Percentiles rank a stretch among this genome's conserved stretches.
Evolutionary conservation across 345 rosid genomes (phyloP).

Genomic region (Acer campestre): DNA sequence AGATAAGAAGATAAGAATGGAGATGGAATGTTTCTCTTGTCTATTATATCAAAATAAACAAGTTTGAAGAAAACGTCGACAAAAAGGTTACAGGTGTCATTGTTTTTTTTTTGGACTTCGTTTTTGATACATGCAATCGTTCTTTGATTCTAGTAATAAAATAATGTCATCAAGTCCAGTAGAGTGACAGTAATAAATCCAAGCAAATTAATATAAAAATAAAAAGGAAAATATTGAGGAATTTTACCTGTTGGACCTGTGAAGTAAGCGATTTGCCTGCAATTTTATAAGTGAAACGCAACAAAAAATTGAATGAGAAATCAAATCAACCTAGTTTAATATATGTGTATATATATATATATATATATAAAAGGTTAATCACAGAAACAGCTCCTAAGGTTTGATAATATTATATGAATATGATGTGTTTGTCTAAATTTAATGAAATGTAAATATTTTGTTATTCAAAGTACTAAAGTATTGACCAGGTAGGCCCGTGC

Average conservation of each 20-base stretch:
- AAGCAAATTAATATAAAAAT: neutral
- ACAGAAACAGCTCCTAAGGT: no score
- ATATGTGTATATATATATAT: no score
- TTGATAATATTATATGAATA: no score
- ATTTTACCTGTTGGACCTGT: constrained; percentile 88
- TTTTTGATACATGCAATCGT: neutral
- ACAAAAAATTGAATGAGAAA: neutral
- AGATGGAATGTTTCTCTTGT: neutral
- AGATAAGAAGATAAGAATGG: neutral
- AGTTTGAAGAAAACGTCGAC: neutral
- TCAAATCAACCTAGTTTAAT: neutral
- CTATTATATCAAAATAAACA: neutral
- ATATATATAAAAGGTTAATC: no score
- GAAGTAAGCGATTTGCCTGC: constrained; percentile 84
- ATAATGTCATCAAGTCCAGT: no score
- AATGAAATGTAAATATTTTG: no score
- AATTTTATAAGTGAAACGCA: neutral
- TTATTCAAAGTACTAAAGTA: no score
- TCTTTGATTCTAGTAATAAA: neutral
- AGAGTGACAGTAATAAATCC: no score
- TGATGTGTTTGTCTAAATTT: no score
- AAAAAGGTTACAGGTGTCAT: neutral
- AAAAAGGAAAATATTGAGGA: neutral
- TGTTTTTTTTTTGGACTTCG: no score
- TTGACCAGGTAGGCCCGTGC: no score